Percentiles rank a stretch among this genome's conserved stretches.
Evolutionary conservation across 1,139 yeast genomes (phyloP).

Genomic region (Debaryomycetaceae sp.): DNA sequence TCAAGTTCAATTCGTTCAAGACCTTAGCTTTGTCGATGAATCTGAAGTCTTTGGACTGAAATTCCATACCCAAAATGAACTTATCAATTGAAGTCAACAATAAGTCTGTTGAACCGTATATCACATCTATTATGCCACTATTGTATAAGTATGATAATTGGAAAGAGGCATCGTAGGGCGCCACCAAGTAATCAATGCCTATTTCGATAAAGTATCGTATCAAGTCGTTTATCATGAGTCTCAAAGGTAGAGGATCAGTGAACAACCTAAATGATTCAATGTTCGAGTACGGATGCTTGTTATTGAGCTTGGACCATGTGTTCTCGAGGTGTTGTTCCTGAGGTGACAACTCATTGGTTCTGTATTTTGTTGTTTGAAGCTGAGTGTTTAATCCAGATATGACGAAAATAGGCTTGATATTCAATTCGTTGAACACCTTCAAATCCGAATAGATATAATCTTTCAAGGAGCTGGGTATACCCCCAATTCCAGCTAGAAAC

Average conservation of each 20-base stretch:
- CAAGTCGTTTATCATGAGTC: conserved; percentile 54
- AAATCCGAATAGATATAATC: conserved; percentile 61
- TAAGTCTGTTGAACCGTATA: conserved; percentile 83
- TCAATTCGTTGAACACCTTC: conserved; percentile 53
- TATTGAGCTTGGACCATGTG: conserved; percentile 43
- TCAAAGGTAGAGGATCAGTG: conserved; percentile 44
- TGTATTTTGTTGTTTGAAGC: conserved; percentile 24
- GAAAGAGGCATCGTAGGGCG: conserved; percentile 81
- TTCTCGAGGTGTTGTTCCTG: conserved; percentile 45
- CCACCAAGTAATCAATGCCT: conserved; percentile 64
- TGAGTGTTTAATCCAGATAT: conserved; percentile 55
- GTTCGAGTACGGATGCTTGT: conserved; percentile 22
- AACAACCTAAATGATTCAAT: conserved; percentile 44
- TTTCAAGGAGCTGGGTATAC: conserved; percentile 66
- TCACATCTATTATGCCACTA: conserved; percentile 60
- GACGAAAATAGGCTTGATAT: conserved; percentile 74
- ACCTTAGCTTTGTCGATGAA: conserved; percentile 61
- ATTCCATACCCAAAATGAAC: conserved; percentile 71
- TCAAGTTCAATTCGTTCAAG: conserved; percentile 56
- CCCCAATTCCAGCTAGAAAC: conserved; percentile 76
- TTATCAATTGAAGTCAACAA: conserved; percentile 64
- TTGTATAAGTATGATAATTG: conserved; percentile 73
- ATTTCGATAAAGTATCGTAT: conserved; percentile 55
- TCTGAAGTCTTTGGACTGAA: conserved; percentile 59
- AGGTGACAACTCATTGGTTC: conserved; percentile 40